Evolutionary conservation across 2,329 filamentous ascomycete species (phyloP).

Genomic region (Colletotrichum karsti): DNA sequence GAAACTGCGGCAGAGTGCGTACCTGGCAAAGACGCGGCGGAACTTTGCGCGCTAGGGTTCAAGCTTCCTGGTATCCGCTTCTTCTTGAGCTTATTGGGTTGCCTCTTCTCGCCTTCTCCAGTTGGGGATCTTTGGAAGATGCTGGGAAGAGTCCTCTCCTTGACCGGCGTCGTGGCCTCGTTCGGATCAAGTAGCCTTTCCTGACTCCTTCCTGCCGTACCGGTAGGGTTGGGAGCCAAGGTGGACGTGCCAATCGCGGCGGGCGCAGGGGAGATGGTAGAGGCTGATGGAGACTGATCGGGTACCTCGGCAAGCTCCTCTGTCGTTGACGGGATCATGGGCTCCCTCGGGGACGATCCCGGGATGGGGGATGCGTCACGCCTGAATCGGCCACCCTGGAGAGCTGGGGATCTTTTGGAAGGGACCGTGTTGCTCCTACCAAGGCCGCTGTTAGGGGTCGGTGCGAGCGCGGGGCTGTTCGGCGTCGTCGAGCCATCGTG

Average conservation of each 20-base stretch:
- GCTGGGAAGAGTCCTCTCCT: conserved; percentile 73
- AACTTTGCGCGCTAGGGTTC: conserved; percentile 91
- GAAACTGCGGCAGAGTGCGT: conserved; percentile 51
- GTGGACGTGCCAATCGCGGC: conserved; percentile 36
- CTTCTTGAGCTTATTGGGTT: conserved; percentile 92
- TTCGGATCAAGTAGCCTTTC: conserved; percentile 54
- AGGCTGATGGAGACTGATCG: conserved; percentile 19
- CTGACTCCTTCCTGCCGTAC: conserved; percentile 54
- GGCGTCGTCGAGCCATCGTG: conserved; percentile 78
- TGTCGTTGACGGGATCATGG: conserved; percentile 38
- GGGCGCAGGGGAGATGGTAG: conserved; percentile 36
- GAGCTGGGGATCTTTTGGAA: conserved; percentile 83
- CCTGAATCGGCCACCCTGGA: conserved; percentile 72
- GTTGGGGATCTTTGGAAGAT: conserved; percentile 77
- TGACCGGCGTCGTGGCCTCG: conserved; percentile 63
- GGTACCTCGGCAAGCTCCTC: conserved; percentile 19
- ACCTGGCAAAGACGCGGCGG: conserved; percentile 75
- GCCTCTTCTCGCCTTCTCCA: conserved; percentile 69
- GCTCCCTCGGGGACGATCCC: conserved; percentile 46
- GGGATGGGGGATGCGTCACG: conserved; percentile 33
- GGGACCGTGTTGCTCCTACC: conserved; percentile 89
- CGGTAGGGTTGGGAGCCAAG: conserved; percentile 37
- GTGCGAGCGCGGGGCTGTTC: conserved; percentile 64
- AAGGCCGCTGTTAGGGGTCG: conserved; percentile 64
- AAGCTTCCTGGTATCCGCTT: conserved; percentile 79